Evolutionary conservation across 306 rosid genomes (phyloP), one percentile per base, ranked within the genome.

Genomic region (Gastrolobium bilobum): DNA sequence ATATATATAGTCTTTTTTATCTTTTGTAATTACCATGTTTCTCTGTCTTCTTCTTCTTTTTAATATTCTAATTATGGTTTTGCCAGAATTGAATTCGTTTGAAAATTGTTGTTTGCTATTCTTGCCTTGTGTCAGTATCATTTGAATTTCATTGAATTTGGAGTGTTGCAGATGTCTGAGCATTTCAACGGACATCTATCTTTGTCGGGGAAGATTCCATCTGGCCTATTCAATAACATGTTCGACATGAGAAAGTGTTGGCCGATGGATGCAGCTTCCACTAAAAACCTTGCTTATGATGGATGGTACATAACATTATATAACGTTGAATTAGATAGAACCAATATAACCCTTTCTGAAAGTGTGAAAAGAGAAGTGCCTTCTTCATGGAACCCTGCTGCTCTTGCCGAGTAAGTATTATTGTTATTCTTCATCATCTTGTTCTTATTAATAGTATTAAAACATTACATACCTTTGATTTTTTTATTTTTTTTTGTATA

Each of bases 371-470:
- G 39, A 9, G 89, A 89, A 38, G 88, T 91, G n/a, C 96, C 96
- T 39, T 56, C 81, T 51, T 58, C 86, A 2, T 91, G 93, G 96
- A 89, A 91, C 26, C 91, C 96, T 78, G 84, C 87, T 75, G 90
- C 91, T 38, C 90, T 91, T 80, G 90, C 93, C 2, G 88, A 80
- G 96, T 89, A 86, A 82, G 90, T 66, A 34, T 20, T 29, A 31
- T 31, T 70, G 52, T 75, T 33, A 31, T 40, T 39, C 54, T 57
- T 38, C 42, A 46, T 52, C 9, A 29, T 31, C 35, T 42, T 46
- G 30, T 56, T 66, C 37, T 59, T 39, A 33, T 42, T 73, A 43
- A 14, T 43, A 33, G 66, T 31, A 5, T 66, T 74, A 40, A 31
- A 75, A 50, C 74, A 47, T 14, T 40, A 2, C 62, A 37, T 10